Percentiles rank a stretch among this genome's conserved stretches.
Evolutionary conservation across 345 rosid genomes (phyloP).

Genomic region (Chamaenerion angustifolium): DNA sequence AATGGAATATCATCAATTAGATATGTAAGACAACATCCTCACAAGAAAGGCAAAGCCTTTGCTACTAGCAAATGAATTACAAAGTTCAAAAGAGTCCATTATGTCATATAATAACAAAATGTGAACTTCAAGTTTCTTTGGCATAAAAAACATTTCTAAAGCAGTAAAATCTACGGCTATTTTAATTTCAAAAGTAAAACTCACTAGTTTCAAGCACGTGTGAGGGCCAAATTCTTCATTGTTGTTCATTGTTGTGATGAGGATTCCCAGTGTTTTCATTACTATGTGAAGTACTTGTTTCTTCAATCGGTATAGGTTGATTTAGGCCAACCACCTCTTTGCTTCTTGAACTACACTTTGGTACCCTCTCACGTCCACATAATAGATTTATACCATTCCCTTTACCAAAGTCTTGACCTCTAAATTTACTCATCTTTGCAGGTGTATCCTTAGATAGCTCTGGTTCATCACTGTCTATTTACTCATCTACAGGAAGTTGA

Average conservation of each 20-base stretch:
- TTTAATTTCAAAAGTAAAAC: conserved; percentile 4
- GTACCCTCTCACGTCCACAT: conserved; percentile 1
- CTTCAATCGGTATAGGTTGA: conserved; percentile 53
- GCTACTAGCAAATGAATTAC: too few species aligned
- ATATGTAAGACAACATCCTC: too few species aligned
- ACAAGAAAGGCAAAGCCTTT: too few species aligned
- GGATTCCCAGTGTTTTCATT: conserved; percentile 22
- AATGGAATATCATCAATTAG: conserved; percentile 4
- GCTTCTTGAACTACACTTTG: conserved; percentile 22
- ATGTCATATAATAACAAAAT: too few species aligned
- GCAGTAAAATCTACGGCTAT: not conserved
- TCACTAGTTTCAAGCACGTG: conserved; percentile 43
- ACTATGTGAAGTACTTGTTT: conserved; percentile 22
- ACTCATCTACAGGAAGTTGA: conserved; percentile 74
- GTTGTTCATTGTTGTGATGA: conserved; percentile 15
- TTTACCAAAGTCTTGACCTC: conserved; percentile 21
- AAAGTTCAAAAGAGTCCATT: too few species aligned
- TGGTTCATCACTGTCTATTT: conserved; percentile 47
- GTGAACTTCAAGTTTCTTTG: too few species aligned
- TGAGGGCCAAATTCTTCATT: conserved; percentile 28
- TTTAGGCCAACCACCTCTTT: conserved; percentile 61
- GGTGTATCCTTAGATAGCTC: conserved; percentile 20
- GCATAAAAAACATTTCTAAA: not conserved
- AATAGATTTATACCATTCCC: conserved; percentile 23
- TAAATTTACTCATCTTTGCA: conserved; percentile 25